Conservation (phyloP, 2,329 filamentous ascomycete genomes). For the Paecilomyces variotii region DNA sequence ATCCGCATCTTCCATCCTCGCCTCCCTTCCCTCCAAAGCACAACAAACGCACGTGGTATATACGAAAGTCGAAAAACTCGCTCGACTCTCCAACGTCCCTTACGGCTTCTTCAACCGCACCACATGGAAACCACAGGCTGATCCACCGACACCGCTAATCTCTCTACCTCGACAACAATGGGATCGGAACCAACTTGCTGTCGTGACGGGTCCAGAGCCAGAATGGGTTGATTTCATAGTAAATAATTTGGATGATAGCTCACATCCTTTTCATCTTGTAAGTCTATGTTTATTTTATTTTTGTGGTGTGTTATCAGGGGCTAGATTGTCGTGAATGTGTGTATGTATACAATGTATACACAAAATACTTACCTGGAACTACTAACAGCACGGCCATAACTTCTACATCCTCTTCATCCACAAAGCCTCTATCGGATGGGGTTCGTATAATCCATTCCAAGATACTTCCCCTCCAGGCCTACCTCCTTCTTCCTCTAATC, state of each 20-base stretch:
- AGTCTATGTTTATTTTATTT: slow-evolving; percentile 2
- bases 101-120: slow-evolving; percentile 44
- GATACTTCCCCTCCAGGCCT: slow-evolving; percentile 15
- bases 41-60: slow-evolving; percentile 40
- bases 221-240: slow-evolving; percentile 42
- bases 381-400: slow-evolving; percentile 30
- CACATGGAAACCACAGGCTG: slow-evolving; percentile 33
- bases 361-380: neutral
- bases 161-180: slow-evolving; percentile 28
- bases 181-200: slow-evolving; percentile 36
- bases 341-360: too few species aligned
- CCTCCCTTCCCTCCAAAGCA: slow-evolving; percentile 18
- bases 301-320: too few species aligned
- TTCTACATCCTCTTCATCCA: slow-evolving; percentile 25
- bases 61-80: slow-evolving; percentile 38
- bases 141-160: slow-evolving; percentile 26
- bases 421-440: slow-evolving; percentile 24
- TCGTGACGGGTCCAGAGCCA: slow-evolving; percentile 19
- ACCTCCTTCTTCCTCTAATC: slow-evolving; percentile 1
- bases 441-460: slow-evolving; percentile 30
- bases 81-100: slow-evolving; percentile 35
- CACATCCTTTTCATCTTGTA: slow-evolving; percentile 45
- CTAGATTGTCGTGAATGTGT: too few species aligned
- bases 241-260: slow-evolving; percentile 45
- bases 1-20: slow-evolving; percentile 18